Conservation (phyloP, 331 rosid species). For the Telfairia occidentalis region DNA sequence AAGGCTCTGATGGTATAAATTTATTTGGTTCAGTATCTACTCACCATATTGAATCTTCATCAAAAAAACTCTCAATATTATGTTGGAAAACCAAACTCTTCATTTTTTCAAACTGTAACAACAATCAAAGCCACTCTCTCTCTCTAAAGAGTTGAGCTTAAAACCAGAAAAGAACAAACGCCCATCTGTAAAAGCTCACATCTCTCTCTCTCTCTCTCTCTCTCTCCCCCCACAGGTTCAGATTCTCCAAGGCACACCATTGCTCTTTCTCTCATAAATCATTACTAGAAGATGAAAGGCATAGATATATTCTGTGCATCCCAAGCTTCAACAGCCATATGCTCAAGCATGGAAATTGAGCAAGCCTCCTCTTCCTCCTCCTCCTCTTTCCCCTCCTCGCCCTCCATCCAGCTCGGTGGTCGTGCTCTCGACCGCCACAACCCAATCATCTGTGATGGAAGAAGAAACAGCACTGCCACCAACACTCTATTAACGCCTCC, state of each 20-base stretch:
- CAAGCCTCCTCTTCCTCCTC: conserved; percentile 36
- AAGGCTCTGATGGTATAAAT: neutral
- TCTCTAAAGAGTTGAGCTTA: neutral
- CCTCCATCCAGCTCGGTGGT: conserved; percentile 53
- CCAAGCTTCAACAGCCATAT: conserved; percentile 78
- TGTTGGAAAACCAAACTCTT: neutral
- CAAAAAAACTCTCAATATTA: neutral
- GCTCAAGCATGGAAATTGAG: conserved; percentile 64
- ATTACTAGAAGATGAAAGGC: conserved; percentile 39
- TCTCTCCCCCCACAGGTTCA: conserved; percentile 24
- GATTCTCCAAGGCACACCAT: conserved; percentile 35
- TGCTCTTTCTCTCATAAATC: neutral
- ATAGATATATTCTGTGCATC: conserved; percentile 63
- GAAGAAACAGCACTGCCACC: conserved; percentile 33
- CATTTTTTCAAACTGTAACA: neutral
- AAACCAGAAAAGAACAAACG: conserved; percentile 27
- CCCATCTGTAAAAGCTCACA: conserved; percentile 13
- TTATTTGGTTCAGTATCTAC: neutral
- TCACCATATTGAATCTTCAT: neutral
- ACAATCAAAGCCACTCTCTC: neutral
- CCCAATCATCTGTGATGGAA: conserved; percentile 65
- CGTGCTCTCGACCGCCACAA: conserved; percentile 83
- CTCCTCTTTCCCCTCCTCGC: conserved; percentile 32
- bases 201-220: conserved; percentile 16
- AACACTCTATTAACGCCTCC: conserved; percentile 24